A percentile compares a stretch with the other conserved stretches of the same genome.
Conservation (phyloP, 2,329 filamentous ascomycete species). For the Epichloe bromicola region DNA sequence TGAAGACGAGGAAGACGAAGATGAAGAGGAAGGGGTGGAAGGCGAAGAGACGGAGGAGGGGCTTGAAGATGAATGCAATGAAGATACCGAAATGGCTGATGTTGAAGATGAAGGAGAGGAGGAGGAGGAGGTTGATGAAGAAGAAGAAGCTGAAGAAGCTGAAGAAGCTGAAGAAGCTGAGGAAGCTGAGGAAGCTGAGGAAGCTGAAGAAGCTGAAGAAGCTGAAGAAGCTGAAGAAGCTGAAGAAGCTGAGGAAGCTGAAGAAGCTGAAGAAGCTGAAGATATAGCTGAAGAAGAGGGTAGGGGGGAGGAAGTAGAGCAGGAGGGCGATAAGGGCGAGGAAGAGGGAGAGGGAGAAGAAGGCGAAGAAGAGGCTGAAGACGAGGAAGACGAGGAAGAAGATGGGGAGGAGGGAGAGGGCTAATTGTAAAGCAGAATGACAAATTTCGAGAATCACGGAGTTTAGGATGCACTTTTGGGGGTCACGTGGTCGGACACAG, state of each 20-base stretch:
- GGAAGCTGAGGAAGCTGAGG: conserved; percentile 6
- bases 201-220: conserved; percentile 4
- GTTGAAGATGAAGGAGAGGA: conserved; percentile 8
- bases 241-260: conserved; percentile 5
- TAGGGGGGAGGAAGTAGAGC: conserved; percentile 2
- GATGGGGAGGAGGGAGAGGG: too few relatives aligned
- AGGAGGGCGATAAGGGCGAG: too few relatives aligned
- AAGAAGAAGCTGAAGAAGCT: conserved; percentile 6
- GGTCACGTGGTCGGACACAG: too few relatives aligned
- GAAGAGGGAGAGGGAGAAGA: conserved; percentile 7
- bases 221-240: conserved; percentile 10
- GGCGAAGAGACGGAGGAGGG: conserved; percentile 10
- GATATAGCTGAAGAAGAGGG: conserved; percentile 3
- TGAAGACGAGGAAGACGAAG: conserved; percentile 6
- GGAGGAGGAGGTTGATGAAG: conserved; percentile 7
- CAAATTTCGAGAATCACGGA: neutral
- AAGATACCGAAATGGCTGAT: conserved; percentile 8
- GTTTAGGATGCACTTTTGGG: neutral
- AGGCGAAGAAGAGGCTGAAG: conserved; percentile 6
- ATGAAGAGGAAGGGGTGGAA: conserved; percentile 7
- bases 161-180: conserved; percentile 5
- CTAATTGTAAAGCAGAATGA: too few relatives aligned
- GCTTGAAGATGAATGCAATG: conserved; percentile 10
- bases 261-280: conserved; percentile 6
- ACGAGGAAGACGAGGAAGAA: neutral